Evolutionary conservation across 176 grass and related monocot genomes (phyloP).

Genomic region (Puya raimondii): DNA sequence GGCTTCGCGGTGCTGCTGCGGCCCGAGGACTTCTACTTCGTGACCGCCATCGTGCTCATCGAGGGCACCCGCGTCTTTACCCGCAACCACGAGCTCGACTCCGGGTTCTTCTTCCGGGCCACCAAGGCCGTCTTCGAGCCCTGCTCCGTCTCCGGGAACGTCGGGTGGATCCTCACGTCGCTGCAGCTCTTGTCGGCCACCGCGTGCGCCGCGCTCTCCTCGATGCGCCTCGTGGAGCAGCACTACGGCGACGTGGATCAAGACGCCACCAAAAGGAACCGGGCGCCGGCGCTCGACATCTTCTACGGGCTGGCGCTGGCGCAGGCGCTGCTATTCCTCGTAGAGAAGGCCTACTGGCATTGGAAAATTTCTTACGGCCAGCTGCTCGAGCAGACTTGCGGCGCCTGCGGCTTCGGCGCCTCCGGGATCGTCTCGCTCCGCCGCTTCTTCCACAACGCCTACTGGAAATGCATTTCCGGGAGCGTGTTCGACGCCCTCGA

Average conservation of each 20-base stretch:
- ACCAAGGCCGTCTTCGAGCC: neutral
- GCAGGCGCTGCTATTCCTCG: neutral
- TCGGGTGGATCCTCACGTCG: neutral
- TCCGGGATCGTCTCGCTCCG: neutral
- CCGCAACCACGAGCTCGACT: conserved; percentile 18
- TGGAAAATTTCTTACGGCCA: neutral
- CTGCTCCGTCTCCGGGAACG: neutral
- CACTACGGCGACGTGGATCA: neutral
- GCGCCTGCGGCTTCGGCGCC: neutral
- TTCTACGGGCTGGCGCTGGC: conserved; percentile 5
- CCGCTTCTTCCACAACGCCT: neutral
- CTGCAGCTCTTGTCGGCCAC: neutral
- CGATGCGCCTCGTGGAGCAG: neutral
- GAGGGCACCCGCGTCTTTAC: conserved; percentile 20
- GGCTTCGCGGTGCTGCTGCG: conserved; percentile 16
- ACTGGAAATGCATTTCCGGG: neutral
- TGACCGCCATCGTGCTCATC: conserved; percentile 16
- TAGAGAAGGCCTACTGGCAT: conserved; percentile 4
- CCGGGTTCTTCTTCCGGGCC: neutral
- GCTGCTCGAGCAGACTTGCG: neutral
- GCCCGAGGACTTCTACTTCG: conserved; percentile 11
- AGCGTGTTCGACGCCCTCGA: neutral
- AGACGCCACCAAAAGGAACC: neutral
- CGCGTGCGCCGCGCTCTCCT: neutral
- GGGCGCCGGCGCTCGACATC: neutral